Conservation (phyloP, 23 red algal genomes). For the Cyanidiococcus yangmingshanensis region DNA sequence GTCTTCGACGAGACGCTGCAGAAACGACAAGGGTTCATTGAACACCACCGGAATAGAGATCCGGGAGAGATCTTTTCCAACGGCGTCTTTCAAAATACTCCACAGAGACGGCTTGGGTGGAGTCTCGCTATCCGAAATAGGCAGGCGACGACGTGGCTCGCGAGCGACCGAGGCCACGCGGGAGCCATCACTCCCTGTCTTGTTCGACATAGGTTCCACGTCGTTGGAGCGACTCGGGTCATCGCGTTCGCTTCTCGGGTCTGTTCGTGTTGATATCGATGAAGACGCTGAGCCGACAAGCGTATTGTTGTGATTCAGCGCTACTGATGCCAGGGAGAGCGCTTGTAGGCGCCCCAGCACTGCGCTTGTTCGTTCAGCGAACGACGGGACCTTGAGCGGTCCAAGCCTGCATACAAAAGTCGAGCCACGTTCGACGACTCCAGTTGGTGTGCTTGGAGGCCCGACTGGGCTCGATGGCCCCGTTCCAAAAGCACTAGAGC, state of each 20-base stretch:
- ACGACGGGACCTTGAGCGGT: not conserved
- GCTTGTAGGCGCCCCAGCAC: not conserved
- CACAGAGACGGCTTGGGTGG: constrained; percentile 49
- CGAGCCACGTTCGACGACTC: not conserved
- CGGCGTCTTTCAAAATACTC: constrained; percentile 54
- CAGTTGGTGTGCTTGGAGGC: not conserved
- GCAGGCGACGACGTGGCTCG: constrained; percentile 8
- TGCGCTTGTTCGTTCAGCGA: not conserved
- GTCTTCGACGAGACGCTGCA: constrained; percentile 85
- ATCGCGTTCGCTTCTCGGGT: not conserved
- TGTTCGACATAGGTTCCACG: not conserved
- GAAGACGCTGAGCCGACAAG: too few relatives aligned
- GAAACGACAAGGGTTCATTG: constrained; percentile 88
- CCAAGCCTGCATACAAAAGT: not conserved
- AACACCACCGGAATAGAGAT: constrained; percentile 84
- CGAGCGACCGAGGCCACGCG: not conserved
- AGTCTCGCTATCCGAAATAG: constrained; percentile 16
- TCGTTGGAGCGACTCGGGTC: not conserved
- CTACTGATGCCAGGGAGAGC: not conserved
- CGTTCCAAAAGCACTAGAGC: not conserved
- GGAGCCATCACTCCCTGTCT: not conserved
- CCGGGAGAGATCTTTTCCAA: constrained; percentile 75
- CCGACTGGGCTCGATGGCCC: not conserved
- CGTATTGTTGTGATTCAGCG: not conserved
- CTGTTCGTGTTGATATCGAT: not conserved